These are phyloP conservation scores for Monosporascus ibericus DNA, from an alignment of 2,329 filamentous ascomycete species.

Conservation along the genomic window DNA sequence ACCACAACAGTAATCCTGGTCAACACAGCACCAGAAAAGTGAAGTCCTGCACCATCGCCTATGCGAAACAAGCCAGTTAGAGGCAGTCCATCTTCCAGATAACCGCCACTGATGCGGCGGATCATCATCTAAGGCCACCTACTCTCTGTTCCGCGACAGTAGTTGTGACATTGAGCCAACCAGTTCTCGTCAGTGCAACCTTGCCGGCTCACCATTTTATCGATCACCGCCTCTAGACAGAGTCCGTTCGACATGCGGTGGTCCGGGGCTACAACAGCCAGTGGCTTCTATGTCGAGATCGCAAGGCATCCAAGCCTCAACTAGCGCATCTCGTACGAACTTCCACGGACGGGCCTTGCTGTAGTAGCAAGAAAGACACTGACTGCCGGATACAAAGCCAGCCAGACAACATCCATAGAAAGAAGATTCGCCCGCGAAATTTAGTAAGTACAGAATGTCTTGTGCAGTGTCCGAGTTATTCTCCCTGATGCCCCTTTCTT, in stretches of 20 bases:
- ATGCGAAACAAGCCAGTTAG: neutral
- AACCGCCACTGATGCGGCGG: neutral
- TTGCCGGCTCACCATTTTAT: constrained; percentile 23
- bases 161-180: constrained; percentile 17
- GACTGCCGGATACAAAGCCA: neutral
- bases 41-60: constrained; percentile 7
- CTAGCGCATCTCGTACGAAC: neutral
- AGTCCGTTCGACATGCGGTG: constrained; percentile 24
- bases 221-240: constrained; percentile 18
- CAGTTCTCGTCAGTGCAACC: constrained; percentile 22
- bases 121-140: neutral
- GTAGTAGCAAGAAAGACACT: constrained; percentile 4
- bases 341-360: constrained; percentile 3
- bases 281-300: constrained; percentile 9
- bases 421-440: neutral
- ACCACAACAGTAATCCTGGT: constrained; percentile 10
- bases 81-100: neutral
- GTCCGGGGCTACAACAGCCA: constrained; percentile 20
- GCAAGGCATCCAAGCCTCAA: constrained; percentile 13
- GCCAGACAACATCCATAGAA: neutral
- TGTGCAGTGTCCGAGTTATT: too few relatives aligned
- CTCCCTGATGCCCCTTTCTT: too few relatives aligned
- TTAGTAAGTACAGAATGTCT: too few relatives aligned
- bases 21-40: constrained; percentile 7
- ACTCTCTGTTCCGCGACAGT: constrained; percentile 12